Conservation (phyloP, 495 filamentous ascomycete genomes). For the Parathielavia appendiculata region DNA sequence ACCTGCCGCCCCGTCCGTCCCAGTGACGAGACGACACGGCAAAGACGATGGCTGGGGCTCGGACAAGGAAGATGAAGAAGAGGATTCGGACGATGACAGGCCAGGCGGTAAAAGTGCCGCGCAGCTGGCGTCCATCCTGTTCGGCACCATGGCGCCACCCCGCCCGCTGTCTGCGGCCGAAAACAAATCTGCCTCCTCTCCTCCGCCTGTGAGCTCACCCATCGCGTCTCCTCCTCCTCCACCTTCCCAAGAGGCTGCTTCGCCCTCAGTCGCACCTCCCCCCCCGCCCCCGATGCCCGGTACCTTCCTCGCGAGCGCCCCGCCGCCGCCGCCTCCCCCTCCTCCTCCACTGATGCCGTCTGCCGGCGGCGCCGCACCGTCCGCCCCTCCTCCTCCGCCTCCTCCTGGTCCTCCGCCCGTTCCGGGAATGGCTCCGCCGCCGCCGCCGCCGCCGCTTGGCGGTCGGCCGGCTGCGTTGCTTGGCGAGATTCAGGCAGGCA, state of each 20-base stretch:
- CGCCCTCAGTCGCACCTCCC: constrained; percentile 40
- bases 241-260: constrained; percentile 33
- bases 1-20: constrained; percentile 32
- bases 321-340: constrained; percentile 32
- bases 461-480: constrained; percentile 60
- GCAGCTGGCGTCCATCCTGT: constrained; percentile 86
- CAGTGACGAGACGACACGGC: constrained; percentile 36
- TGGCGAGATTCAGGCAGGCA: constrained; percentile 75
- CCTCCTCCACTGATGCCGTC: constrained; percentile 47
- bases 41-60: constrained; percentile 86
- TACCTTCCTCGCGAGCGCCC: constrained; percentile 29
- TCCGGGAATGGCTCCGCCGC: constrained; percentile 49
- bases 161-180: constrained; percentile 80
- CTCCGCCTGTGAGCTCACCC: constrained; percentile 37
- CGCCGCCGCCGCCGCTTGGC: constrained; percentile 40
- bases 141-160: constrained; percentile 95
- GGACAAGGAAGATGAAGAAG: constrained; percentile 70
- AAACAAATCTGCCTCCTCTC: constrained; percentile 53
- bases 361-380: constrained; percentile 46
- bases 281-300: constrained; percentile 42
- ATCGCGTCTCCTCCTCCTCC: constrained; percentile 37
- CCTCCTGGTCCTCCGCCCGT: constrained; percentile 35
- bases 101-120: constrained; percentile 77
- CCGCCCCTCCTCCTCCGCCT: constrained; percentile 25
- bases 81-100: constrained; percentile 59